A percentile compares a stretch with the other conserved stretches of the same genome.
Evolutionary conservation across 345 rosid genomes (phyloP).

Genomic region (Eucalyptus marginata): DNA sequence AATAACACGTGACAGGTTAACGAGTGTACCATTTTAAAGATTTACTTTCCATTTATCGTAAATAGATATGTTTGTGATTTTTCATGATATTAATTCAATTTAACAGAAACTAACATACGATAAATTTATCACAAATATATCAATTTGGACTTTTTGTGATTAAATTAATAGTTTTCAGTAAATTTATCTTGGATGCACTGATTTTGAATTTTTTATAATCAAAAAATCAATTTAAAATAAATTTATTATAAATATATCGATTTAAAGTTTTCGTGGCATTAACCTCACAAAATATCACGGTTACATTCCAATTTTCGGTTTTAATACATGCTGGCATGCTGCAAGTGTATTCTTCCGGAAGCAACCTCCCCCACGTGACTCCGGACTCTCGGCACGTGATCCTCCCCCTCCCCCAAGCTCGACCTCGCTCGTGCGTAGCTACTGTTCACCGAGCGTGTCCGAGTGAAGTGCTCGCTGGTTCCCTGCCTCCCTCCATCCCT

Average conservation of each 20-base stretch:
- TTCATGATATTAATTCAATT: too few species aligned
- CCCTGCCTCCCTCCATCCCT: not conserved
- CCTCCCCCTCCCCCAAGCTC: not conserved
- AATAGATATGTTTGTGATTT: too few species aligned
- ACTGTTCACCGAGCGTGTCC: not conserved
- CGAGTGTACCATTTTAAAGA: rapidly evolving
- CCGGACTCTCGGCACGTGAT: not conserved
- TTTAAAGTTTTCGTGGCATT: too few species aligned
- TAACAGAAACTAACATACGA: rapidly evolving
- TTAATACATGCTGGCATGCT: not conserved
- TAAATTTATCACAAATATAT: too few species aligned
- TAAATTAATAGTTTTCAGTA: too few species aligned
- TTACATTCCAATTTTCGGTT: not conserved
- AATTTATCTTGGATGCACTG: too few species aligned
- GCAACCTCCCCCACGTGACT: not conserved
- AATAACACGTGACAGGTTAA: too few species aligned
- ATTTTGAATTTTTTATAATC: too few species aligned
- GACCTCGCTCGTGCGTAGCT: not conserved
- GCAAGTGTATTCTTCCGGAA: not conserved
- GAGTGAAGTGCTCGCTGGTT: not conserved
- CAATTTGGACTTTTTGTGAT: too few species aligned
- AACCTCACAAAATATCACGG: not conserved
- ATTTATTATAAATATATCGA: too few species aligned
- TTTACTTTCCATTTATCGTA: too few species aligned
- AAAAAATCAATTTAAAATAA: too few species aligned